A percentile compares a stretch with the other conserved stretches of the same genome.
Evolutionary conservation across 2,329 filamentous ascomycete genomes (phyloP).

Genomic region (Fusarium cyanostomum): DNA sequence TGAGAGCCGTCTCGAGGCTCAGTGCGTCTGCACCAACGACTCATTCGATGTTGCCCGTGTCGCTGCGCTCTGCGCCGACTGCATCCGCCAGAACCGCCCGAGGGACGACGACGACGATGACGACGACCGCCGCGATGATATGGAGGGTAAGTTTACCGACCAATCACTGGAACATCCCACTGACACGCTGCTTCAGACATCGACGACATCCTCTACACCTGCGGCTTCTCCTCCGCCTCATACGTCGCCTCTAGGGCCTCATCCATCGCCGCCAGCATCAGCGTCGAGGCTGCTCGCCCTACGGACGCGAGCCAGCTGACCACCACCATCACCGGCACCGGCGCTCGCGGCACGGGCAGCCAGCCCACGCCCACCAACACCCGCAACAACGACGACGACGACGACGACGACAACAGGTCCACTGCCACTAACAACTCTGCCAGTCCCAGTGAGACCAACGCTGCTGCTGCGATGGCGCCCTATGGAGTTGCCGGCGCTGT

Average conservation of each 20-base stretch:
- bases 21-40: constrained; percentile 54
- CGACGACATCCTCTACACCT: constrained; percentile 47
- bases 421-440: constrained; percentile 17
- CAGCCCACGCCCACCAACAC: constrained; percentile 14
- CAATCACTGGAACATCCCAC: not conserved
- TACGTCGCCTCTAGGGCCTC: constrained; percentile 45
- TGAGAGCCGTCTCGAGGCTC: constrained; percentile 50
- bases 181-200: constrained; percentile 42
- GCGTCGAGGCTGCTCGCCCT: constrained; percentile 46
- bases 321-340: constrained; percentile 45
- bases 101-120: constrained; percentile 31
- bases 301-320: constrained; percentile 49
- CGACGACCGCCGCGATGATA: constrained; percentile 30
- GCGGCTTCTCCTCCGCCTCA: constrained; percentile 47
- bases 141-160: constrained; percentile 30
- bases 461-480: constrained; percentile 27
- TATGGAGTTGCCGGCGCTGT: constrained; percentile 29
- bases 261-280: constrained; percentile 40
- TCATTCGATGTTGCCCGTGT: constrained; percentile 52
- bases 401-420: not conserved
- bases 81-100: constrained; percentile 48
- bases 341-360: constrained; percentile 8
- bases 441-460: constrained; percentile 29
- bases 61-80: constrained; percentile 51
- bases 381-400: not conserved